Conservation (phyloP, 2,329 filamentous ascomycete species). For the Fusarium sp. region DNA sequence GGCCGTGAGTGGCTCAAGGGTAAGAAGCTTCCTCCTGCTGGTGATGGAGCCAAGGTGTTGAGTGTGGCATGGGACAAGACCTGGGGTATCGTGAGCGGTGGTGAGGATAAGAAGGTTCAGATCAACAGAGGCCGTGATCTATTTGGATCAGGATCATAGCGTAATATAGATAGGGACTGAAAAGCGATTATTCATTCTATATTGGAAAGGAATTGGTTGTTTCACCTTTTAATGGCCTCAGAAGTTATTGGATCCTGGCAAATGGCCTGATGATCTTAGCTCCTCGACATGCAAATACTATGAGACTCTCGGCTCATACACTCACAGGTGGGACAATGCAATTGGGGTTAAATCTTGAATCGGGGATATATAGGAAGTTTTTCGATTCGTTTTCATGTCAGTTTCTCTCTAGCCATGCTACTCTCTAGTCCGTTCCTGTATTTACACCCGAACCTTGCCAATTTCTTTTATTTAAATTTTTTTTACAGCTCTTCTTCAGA, state of each 20-base stretch:
- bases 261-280: neutral
- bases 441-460: neutral
- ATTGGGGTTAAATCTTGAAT: neutral
- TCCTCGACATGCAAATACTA: neutral
- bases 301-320: too few species aligned
- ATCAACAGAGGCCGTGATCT: slow-evolving; percentile 78
- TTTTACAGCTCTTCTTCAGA: neutral
- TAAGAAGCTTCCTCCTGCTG: slow-evolving; percentile 73
- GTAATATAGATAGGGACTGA: slow-evolving; percentile 16
- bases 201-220: slow-evolving; percentile 17
- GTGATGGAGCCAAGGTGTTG: slow-evolving; percentile 92
- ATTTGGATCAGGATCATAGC: slow-evolving; percentile 53
- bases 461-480: too few species aligned
- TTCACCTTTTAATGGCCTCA: neutral
- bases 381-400: slow-evolving; percentile 8
- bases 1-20: slow-evolving; percentile 77
- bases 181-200: slow-evolving; percentile 31
- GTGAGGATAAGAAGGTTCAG: slow-evolving; percentile 95
- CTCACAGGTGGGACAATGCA: too few species aligned
- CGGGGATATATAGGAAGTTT: neutral
- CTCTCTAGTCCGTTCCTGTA: neutral
- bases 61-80: slow-evolving; percentile 85
- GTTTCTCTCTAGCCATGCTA: neutral
- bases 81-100: slow-evolving; percentile 89
- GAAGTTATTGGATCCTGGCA: neutral